Percentiles rank a stretch among this genome's conserved stretches.
phyloP scores from a whole-genome alignment of 2,329 filamentous ascomycete species.

The Tolypocladium tropicale region DNA sequence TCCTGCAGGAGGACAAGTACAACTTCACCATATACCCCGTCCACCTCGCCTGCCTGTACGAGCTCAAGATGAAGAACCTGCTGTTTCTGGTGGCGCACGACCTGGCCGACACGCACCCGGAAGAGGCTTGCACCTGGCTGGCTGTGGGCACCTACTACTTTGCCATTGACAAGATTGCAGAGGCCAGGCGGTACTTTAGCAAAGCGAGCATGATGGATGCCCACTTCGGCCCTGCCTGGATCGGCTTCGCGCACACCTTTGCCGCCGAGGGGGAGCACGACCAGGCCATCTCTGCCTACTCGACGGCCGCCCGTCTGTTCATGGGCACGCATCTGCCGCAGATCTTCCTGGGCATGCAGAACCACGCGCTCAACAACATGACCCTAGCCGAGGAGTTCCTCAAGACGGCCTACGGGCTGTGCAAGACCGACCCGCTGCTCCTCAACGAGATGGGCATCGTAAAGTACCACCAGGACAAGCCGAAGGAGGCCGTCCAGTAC shows the following conservation, averaged over 20 bases:
- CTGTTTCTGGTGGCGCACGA: constrained; percentile 90
- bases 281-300: constrained; percentile 95
- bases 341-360: constrained; percentile 96
- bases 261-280: constrained; percentile 96
- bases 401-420: constrained; percentile 75
- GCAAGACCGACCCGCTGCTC: constrained; percentile 76
- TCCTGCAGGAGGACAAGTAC: constrained; percentile 76
- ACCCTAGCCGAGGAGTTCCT: constrained; percentile 88
- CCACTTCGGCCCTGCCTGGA: constrained; percentile 96
- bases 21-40: constrained; percentile 84
- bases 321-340: constrained; percentile 95
- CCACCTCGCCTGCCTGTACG: constrained; percentile 83
- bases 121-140: constrained; percentile 86
- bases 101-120: constrained; percentile 80
- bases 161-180: constrained; percentile 76
- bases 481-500: constrained; percentile 63
- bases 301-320: constrained; percentile 86
- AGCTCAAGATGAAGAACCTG: constrained; percentile 76
- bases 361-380: constrained; percentile 92
- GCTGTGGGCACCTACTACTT: constrained; percentile 95
- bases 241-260: constrained; percentile 97
- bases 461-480: constrained; percentile 81
- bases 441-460: constrained; percentile 95
- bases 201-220: constrained; percentile 97
- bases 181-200: constrained; percentile 90